Conservation (phyloP, 371 early-diverging fungal genomes). For the Circinella minor region DNA sequence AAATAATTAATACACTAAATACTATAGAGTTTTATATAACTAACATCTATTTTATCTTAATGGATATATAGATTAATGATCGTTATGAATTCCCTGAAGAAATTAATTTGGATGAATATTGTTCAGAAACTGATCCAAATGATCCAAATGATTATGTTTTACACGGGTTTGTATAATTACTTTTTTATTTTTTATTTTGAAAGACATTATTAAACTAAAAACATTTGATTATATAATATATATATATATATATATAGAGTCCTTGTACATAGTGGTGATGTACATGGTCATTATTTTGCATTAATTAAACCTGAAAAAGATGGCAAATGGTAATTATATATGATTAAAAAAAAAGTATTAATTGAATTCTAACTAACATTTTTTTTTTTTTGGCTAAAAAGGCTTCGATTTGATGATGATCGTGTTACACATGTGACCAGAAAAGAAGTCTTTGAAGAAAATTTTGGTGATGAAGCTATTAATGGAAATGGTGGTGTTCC, state of each 20-base stretch:
- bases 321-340: conserved; percentile 70
- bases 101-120: conserved; percentile 87
- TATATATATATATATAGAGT: conserved; percentile 62
- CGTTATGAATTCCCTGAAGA: conserved; percentile 92
- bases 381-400: not conserved
- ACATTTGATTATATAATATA: not conserved
- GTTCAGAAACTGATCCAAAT: conserved; percentile 65
- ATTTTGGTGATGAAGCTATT: conserved; percentile 87
- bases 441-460: conserved; percentile 93
- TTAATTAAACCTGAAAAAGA: conserved; percentile 82
- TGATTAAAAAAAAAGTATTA: too few species aligned
- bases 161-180: conserved; percentile 66
- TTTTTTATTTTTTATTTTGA: not conserved
- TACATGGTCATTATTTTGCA: conserved; percentile 98
- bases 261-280: conserved; percentile 96
- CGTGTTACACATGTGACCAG: conserved; percentile 85
- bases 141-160: conserved; percentile 73
- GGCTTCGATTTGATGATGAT: conserved; percentile 97
- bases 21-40: too few species aligned
- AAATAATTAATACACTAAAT: not conserved
- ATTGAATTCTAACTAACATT: not conserved
- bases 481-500: conserved; percentile 53
- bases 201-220: too few species aligned
- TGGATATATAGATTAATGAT: conserved; percentile 82
- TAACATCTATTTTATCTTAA: not conserved